A percentile compares a stretch with the other conserved stretches of the same genome.
Evolutionary conservation across 2,329 filamentous ascomycete species (phyloP).

Genomic region (Pseudogymnoascus sp.): DNA sequence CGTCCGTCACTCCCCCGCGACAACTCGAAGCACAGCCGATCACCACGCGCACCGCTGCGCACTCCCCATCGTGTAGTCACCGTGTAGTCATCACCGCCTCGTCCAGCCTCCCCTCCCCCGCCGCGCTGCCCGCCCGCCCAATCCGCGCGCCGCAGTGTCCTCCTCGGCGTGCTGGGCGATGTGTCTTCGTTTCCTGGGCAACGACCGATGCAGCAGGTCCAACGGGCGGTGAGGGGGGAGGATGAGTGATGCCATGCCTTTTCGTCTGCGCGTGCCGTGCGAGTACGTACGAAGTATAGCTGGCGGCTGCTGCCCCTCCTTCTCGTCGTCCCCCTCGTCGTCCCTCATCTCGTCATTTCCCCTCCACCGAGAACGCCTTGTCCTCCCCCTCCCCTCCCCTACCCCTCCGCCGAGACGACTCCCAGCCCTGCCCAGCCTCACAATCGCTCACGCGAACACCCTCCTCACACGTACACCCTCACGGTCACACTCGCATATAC

Average conservation of each 20-base stretch:
- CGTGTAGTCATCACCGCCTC: background rate
- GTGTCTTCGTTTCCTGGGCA: background rate
- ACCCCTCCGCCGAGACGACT: background rate
- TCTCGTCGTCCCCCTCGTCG: background rate
- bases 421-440: background rate
- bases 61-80: background rate
- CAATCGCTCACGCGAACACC: background rate
- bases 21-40: background rate
- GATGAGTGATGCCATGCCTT: background rate
- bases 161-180: background rate
- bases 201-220: background rate
- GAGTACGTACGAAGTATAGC: background rate
- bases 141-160: background rate
- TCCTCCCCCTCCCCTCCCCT: background rate
- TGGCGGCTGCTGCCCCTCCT: background rate
- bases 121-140: background rate
- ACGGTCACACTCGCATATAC: background rate
- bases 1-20: background rate
- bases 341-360: background rate
- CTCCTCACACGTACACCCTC: background rate
- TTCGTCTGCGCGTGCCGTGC: background rate
- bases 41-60: background rate
- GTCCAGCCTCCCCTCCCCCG: background rate
- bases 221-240: background rate
- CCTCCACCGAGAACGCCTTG: background rate